phyloP scores from a whole-genome alignment of 768 basidiomycete species.

The Gymnopilus junonius region DNA sequence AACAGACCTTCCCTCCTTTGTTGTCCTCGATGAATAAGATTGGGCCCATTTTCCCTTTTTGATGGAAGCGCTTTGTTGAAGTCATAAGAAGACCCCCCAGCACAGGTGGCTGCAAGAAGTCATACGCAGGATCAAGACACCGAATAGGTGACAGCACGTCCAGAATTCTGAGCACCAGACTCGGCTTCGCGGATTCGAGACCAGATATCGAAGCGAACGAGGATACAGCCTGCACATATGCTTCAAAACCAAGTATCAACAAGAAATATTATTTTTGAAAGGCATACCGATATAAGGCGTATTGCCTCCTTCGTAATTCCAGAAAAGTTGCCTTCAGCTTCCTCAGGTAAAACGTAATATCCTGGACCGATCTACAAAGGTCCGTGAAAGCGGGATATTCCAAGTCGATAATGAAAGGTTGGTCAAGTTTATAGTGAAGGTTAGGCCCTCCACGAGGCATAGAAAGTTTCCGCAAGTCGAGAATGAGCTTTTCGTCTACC shows the following conservation, averaged over 20 bases:
- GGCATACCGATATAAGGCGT: not conserved
- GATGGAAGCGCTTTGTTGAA: too few species aligned
- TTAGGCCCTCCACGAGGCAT: not conserved
- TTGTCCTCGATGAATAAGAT: not conserved
- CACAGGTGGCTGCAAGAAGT: not conserved
- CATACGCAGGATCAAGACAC: not conserved
- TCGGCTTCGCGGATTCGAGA: not conserved
- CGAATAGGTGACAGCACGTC: not conserved
- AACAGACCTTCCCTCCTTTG: not conserved
- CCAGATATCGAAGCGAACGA: not conserved
- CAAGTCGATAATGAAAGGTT: not conserved
- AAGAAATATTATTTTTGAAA: not conserved
- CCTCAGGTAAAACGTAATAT: not conserved
- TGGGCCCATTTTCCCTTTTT: not conserved
- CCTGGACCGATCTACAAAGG: not conserved
- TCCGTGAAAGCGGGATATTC: not conserved
- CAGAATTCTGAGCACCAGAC: not conserved
- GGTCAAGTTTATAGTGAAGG: not conserved
- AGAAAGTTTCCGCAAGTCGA: not conserved
- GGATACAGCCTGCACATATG: not conserved
- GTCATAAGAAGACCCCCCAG: not conserved
- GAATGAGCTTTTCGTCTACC: not conserved
- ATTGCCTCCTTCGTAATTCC: too few species aligned
- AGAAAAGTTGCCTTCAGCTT: not conserved
- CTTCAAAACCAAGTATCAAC: not conserved